Conservation (phyloP, 2,329 filamentous ascomycete species). For the Fonsecaea monophora region DNA sequence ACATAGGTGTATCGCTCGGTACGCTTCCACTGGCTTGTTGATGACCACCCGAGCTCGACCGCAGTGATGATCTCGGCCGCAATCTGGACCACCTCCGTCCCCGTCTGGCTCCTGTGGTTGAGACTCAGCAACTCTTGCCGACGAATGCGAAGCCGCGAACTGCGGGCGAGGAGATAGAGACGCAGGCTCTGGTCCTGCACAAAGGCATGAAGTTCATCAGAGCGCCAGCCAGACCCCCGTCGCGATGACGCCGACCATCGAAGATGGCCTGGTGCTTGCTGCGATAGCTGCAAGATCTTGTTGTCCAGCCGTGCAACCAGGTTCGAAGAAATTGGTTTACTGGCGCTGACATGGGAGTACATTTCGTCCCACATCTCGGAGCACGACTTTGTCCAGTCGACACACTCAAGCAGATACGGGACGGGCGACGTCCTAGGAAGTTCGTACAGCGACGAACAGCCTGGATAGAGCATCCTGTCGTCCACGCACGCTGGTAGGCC, state of each 20-base stretch:
- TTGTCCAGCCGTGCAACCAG: background rate
- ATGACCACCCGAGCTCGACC: background rate
- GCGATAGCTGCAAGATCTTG: background rate
- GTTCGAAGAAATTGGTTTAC: background rate
- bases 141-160: background rate
- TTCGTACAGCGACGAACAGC: background rate
- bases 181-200: background rate
- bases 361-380: background rate
- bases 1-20: conserved; percentile 6
- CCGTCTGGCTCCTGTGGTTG: background rate
- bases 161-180: background rate
- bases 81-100: background rate
- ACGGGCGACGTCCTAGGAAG: background rate
- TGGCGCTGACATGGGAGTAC: background rate
- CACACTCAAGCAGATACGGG: background rate
- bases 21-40: background rate
- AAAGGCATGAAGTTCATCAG: background rate
- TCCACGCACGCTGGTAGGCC: conserved; percentile 1
- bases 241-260: background rate
- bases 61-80: conserved; percentile 4
- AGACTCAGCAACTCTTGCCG: conserved; percentile 7
- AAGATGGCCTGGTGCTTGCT: background rate
- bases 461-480: conserved; percentile 5
- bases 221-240: background rate
- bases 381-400: background rate